These are phyloP conservation scores for Dictyostelium discoideum DNA, from an alignment of 78 protist species.

Conservation along the genomic window DNA sequence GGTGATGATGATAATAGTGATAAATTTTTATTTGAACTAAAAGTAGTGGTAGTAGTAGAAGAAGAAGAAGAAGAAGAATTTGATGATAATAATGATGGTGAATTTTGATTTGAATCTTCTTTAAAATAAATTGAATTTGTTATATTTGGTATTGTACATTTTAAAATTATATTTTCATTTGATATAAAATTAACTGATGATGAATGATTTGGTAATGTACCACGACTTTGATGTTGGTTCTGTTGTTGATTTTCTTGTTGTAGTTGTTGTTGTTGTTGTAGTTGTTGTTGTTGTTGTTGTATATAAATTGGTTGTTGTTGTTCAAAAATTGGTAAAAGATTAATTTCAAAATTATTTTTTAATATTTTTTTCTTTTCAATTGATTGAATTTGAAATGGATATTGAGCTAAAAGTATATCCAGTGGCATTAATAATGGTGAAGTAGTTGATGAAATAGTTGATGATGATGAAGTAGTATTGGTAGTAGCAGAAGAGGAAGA, in stretches of 20 bases:
- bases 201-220: background rate
- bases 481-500: background rate
- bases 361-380: conserved; percentile 24
- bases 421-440: background rate
- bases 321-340: conserved; percentile 3
- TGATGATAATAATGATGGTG: background rate
- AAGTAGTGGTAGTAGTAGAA: too few relatives aligned
- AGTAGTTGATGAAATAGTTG: background rate
- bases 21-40: background rate
- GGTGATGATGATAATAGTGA: background rate
- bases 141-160: conserved; percentile 9
- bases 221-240: background rate
- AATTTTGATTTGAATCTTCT: background rate
- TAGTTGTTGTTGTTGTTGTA: background rate
- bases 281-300: background rate
- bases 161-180: background rate
- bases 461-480: background rate
- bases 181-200: background rate
- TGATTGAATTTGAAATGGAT: conserved; percentile 10
- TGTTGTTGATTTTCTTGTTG: background rate
- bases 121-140: background rate
- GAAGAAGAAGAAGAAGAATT: background rate
- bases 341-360: background rate
- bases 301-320: background rate
- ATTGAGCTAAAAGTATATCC: conserved; percentile 42